Evolutionary conservation across 306 rosid genomes (phyloP).

Genomic region (Canavalia gladiata): DNA sequence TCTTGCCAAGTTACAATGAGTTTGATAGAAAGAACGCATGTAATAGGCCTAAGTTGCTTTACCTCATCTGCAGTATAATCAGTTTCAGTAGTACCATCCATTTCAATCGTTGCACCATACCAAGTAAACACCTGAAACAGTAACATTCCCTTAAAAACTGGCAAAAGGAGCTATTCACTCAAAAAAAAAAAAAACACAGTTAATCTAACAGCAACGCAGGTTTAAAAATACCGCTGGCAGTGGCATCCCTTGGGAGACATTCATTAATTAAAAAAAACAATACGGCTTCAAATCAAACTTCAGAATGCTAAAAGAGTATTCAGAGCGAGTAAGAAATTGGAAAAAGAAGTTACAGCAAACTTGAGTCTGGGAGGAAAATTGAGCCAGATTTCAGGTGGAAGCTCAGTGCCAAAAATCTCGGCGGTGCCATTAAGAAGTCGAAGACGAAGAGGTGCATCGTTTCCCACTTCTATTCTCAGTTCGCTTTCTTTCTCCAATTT

Average conservation of each 20-base stretch:
- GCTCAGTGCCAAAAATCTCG: slow-evolving; percentile 92
- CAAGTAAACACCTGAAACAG: slow-evolving; percentile 79
- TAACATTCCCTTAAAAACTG: not conserved
- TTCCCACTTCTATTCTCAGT: slow-evolving; percentile 81
- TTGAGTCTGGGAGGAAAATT: slow-evolving; percentile 84
- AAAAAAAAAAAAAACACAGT: not conserved
- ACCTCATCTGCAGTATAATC: slow-evolving; percentile 97
- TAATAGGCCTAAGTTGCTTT: slow-evolving; percentile 9
- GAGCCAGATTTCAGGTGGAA: slow-evolving; percentile 94
- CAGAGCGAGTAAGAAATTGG: not conserved
- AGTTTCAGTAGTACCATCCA: slow-evolving; percentile 91
- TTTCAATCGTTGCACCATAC: slow-evolving; percentile 93
- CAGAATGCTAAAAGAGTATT: not conserved
- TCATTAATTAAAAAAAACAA: too few relatives aligned
- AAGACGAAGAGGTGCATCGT: slow-evolving; percentile 78
- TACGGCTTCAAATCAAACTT: not conserved
- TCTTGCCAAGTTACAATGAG: not conserved
- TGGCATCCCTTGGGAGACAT: too few relatives aligned
- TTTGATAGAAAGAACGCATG: not conserved
- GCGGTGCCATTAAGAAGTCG: slow-evolving; percentile 88
- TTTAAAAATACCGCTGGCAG: too few relatives aligned
- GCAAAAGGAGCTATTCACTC: not conserved
- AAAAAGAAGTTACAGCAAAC: slow-evolving; percentile 67
- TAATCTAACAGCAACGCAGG: too few relatives aligned
- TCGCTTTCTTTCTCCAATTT: slow-evolving; percentile 91